Base-by-base conservation (phyloP, 768 basidiomycete genomes). In the Lactifluus echinatus region DNA sequence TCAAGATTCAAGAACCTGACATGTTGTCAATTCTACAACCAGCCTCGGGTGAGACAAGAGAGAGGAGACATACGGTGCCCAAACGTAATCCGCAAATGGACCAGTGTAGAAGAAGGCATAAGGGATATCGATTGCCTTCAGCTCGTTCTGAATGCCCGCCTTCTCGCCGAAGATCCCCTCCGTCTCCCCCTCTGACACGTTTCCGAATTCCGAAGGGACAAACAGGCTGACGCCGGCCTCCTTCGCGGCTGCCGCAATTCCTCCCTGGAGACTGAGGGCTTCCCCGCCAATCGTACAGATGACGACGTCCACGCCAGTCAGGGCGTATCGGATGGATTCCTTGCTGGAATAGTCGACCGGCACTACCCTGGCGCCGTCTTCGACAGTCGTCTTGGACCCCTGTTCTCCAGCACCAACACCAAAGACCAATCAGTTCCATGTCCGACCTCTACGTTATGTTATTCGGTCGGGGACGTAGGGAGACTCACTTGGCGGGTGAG, bases 301-400 rank as follows among this genome's bases (percentile, higher is more conserved):
- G n/a, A n/a, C n/a, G n/a, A n/a, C n/a, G n/a, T n/a, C n/a, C n/a
- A n/a, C n/a, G 17, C 57, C 57, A 11, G 36, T 19, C 29, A 62
- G 49, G 2, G 60, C 48, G 2, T 2, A 14, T 36, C 23, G 50
- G 42, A 62, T 53, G 1, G 60, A 45, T 8, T 44, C 60, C 11
- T 50, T 48, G 31, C 50, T 39, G 15, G 51, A 49, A 26, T 62
- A 62, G 37, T 62, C 60, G 49, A 60, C 58, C 1, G 23, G 36
- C 10, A 50, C 37, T 36, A 60, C 48, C 21, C 33, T 53, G 42
- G 52, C 60, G 29, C 50, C 48, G 3, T 36, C 47, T 2, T 50
- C 29, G 17, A 59, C 7, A 37, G 59, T 49, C 10, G 53, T 61
- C 19, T 68, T 65, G 17, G 67, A 70, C 50, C 67, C 69, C 56